Percentiles rank a stretch among this genome's conserved stretches.
phyloP scores from a whole-genome alignment of 768 basidiomycete species.

The Amanita molliuscula region DNA sequence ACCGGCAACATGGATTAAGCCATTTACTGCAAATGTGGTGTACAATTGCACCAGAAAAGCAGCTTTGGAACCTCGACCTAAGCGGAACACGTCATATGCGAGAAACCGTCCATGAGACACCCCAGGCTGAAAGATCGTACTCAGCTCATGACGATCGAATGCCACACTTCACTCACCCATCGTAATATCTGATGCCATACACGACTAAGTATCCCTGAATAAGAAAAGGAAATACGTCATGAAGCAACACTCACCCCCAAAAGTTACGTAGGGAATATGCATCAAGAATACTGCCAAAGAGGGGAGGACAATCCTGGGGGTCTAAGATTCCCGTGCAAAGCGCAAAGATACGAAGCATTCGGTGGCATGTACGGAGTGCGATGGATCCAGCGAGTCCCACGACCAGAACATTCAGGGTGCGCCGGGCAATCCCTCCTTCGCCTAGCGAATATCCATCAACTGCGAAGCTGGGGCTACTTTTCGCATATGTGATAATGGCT shows the following conservation, averaged over 20 bases:
- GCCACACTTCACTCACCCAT: constrained; percentile 7
- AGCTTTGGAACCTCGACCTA: constrained; percentile 6
- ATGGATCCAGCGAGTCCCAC: constrained; percentile 10
- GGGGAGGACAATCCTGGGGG: constrained; percentile 14
- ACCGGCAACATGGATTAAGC: constrained; percentile 20
- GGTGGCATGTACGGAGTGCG: constrained; percentile 4
- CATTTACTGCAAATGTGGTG: constrained; percentile 21
- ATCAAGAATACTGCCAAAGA: constrained; percentile 13
- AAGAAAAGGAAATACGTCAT: not conserved
- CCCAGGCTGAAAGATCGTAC: constrained; percentile 1
- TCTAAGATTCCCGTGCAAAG: constrained; percentile 11
- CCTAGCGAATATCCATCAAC: constrained; percentile 8
- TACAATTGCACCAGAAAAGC: constrained; percentile 13
- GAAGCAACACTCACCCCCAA: constrained; percentile 16
- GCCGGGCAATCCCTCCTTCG: constrained; percentile 8
- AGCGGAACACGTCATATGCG: constrained; percentile 1
- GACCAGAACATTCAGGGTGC: constrained; percentile 8
- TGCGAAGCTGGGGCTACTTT: constrained; percentile 8
- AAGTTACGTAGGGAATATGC: constrained; percentile 13
- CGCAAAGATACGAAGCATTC: constrained; percentile 8
- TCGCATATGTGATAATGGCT: constrained; percentile 7
- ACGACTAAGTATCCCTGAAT: constrained; percentile 6
- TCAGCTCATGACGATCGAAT: not conserved
- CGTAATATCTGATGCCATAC: constrained; percentile 16
- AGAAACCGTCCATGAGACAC: constrained; percentile 7